Evolutionary conservation across 441 rosid genomes (phyloP).

Genomic region (Brassica hybrid): DNA sequence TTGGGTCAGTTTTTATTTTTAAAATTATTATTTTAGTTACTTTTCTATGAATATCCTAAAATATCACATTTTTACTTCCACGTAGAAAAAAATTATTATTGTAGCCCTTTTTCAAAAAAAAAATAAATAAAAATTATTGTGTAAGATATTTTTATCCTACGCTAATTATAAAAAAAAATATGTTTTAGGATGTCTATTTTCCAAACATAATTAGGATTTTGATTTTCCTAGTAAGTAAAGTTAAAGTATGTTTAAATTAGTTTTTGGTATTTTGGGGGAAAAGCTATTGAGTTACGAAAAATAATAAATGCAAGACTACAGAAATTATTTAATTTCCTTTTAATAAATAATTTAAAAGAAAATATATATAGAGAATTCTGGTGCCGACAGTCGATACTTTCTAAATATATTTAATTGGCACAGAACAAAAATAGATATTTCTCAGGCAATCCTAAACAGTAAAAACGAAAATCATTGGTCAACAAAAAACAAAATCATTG

Average conservation of each 20-base stretch:
- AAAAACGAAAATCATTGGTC: slow-evolving; percentile 23
- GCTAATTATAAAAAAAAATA: too few species aligned
- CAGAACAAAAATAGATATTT: slow-evolving; percentile 31
- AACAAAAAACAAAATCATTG: not conserved
- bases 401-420: not conserved
- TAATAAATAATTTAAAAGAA: too few species aligned
- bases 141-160: too few species aligned
- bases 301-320: not conserved
- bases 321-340: too few species aligned
- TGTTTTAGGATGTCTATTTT: not conserved
- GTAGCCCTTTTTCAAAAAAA: too few species aligned
- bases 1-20: not conserved
- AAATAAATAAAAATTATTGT: too few species aligned
- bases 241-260: not conserved
- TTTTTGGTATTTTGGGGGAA: not conserved
- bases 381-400: not conserved
- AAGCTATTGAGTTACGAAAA: too few species aligned
- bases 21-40: not conserved
- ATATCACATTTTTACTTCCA: too few species aligned
- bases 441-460: not conserved
- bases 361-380: not conserved
- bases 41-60: not conserved
- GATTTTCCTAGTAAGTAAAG: not conserved
- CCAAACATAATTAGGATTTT: too few species aligned
- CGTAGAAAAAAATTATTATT: too few species aligned